A percentile compares a stretch with the other conserved stretches of the same genome.
These are phyloP conservation scores for Melaleuca quinquenervia DNA, from an alignment of 345 rosid genomes.

Conservation along the genomic window DNA sequence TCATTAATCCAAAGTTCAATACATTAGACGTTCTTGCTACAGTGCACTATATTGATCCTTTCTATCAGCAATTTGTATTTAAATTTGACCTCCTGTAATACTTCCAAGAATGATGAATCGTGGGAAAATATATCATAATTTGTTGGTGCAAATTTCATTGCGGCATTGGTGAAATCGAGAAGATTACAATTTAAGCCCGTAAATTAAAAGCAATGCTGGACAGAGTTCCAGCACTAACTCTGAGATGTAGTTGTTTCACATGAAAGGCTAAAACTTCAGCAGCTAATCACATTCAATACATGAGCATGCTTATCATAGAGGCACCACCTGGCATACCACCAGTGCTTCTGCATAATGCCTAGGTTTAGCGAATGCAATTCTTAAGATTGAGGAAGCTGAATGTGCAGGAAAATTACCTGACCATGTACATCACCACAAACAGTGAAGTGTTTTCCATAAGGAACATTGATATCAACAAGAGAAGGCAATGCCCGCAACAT, in stretches of 20 bases:
- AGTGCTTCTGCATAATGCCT: background rate
- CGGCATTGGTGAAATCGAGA: background rate
- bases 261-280: background rate
- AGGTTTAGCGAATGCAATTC: background rate
- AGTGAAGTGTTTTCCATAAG: conserved; percentile 64
- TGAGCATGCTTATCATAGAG: background rate
- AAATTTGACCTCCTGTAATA: background rate
- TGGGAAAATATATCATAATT: background rate
- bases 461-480: conserved; percentile 71
- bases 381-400: background rate
- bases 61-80: background rate
- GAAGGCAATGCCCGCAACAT: conserved; percentile 69
- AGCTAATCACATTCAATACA: background rate
- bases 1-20: background rate
- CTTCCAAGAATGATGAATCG: background rate
- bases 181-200: background rate
- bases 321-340: background rate
- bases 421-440: conserved; percentile 99
- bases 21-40: background rate
- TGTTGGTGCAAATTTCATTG: background rate
- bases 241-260: background rate
- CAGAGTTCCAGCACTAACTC: background rate
- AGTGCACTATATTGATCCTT: background rate
- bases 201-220: background rate
- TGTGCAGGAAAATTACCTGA: conserved; percentile 48